A percentile compares a stretch with the other conserved stretches of the same genome.
Evolutionary conservation across 2,329 filamentous ascomycete species (phyloP).

Genomic region (Cylindrodendrum hubeiense): DNA sequence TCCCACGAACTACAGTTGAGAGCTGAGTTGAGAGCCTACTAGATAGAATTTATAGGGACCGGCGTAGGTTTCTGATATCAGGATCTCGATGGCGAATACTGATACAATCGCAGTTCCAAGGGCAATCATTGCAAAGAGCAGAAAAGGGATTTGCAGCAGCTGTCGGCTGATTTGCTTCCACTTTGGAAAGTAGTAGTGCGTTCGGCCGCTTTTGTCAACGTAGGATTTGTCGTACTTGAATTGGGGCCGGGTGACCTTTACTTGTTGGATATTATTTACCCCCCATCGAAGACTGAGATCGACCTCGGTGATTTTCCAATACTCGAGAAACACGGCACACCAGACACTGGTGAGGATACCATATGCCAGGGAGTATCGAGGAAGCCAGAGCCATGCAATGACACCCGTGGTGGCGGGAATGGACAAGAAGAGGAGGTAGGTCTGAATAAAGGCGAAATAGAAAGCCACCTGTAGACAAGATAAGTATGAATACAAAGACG

Average conservation of each 20-base stretch:
- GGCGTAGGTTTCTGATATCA: slow-evolving; percentile 80
- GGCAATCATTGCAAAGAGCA: slow-evolving; percentile 66
- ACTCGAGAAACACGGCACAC: slow-evolving; percentile 81
- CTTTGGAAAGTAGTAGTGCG: slow-evolving; percentile 71
- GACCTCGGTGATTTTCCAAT: slow-evolving; percentile 81
- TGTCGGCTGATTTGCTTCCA: slow-evolving; percentile 75
- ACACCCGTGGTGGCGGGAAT: slow-evolving; percentile 78
- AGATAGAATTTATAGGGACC: slow-evolving; percentile 76
- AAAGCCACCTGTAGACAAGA: slow-evolving; percentile 69
- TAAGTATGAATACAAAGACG: neutral
- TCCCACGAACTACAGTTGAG: fast-evolving
- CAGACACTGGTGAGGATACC: slow-evolving; percentile 76
- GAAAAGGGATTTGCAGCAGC: slow-evolving; percentile 77
- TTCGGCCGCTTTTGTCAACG: slow-evolving; percentile 74
- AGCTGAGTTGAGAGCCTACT: slow-evolving; percentile 54
- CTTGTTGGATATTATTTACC: slow-evolving; percentile 74
- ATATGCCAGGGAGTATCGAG: slow-evolving; percentile 78
- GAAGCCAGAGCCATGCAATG: slow-evolving; percentile 76
- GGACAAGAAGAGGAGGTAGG: slow-evolving; percentile 77
- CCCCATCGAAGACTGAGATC: slow-evolving; percentile 81
- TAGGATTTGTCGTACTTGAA: slow-evolving; percentile 74
- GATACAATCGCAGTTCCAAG: slow-evolving; percentile 76
- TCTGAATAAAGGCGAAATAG: slow-evolving; percentile 87
- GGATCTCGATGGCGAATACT: slow-evolving; percentile 80
- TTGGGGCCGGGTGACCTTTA: slow-evolving; percentile 74